phyloP scores from a whole-genome alignment of 2,329 filamentous ascomycete genomes.

The Talaromyces piceae region DNA sequence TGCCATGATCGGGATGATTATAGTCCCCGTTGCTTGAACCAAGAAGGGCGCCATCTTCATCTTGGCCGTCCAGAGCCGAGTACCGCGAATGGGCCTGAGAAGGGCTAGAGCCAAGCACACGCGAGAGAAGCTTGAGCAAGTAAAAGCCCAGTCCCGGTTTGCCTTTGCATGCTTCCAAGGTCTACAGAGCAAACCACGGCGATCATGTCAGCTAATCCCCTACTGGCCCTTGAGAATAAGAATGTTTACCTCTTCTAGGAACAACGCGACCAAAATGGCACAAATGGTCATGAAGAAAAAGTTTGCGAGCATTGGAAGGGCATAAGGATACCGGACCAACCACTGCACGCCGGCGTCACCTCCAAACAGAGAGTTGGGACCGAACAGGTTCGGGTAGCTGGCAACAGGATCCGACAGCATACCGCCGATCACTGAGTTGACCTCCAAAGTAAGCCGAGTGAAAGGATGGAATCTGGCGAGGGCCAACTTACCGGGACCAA shows the following conservation, averaged over 20 bases:
- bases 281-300: conserved; percentile 51
- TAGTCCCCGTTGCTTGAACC: conserved; percentile 23
- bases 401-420: conserved; percentile 58
- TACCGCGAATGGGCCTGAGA: conserved; percentile 27
- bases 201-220: neutral
- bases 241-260: conserved; percentile 52
- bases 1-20: conserved; percentile 33
- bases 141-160: conserved; percentile 40
- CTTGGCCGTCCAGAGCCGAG: conserved; percentile 25
- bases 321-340: conserved; percentile 59
- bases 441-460: neutral
- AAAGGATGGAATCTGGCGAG: conserved; percentile 12
- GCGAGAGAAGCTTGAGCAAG: conserved; percentile 22
- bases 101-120: conserved; percentile 18
- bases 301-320: conserved; percentile 61
- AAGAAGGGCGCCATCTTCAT: conserved; percentile 27
- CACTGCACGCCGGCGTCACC: conserved; percentile 52
- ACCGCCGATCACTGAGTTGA: conserved; percentile 52
- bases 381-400: conserved; percentile 58
- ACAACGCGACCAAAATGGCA: conserved; percentile 51
- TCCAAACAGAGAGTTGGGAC: conserved; percentile 49
- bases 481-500: conserved; percentile 34
- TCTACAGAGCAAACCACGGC: conserved; percentile 35
- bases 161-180: conserved; percentile 39
- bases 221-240: neutral